A percentile compares a stretch with the other conserved stretches of the same genome.
Conservation (phyloP, 306 rosid species). For the Purshia tridentata region DNA sequence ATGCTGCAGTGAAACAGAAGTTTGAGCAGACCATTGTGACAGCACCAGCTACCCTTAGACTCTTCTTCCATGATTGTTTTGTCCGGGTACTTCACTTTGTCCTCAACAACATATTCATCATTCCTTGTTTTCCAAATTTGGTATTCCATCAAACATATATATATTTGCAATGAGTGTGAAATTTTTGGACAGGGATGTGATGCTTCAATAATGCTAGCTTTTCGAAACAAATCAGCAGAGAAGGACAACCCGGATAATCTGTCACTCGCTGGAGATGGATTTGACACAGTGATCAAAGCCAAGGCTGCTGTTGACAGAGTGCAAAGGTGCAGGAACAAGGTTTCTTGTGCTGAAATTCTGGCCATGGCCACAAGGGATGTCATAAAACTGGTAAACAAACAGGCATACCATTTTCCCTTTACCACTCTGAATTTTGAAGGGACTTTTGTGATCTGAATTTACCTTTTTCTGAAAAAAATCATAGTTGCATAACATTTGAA, state of each 20-base stretch:
- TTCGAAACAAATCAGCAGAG: slow-evolving; percentile 54
- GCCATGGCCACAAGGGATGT: slow-evolving; percentile 88
- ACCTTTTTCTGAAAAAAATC: neutral
- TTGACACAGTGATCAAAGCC: slow-evolving; percentile 85
- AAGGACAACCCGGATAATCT: slow-evolving; percentile 59
- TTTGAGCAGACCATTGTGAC: slow-evolving; percentile 61
- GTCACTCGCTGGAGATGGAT: slow-evolving; percentile 88
- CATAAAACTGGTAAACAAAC: slow-evolving; percentile 51
- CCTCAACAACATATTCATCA: neutral
- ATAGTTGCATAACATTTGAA: neutral
- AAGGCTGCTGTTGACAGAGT: slow-evolving; percentile 79
- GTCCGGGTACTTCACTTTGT: slow-evolving; percentile 43
- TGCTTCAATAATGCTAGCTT: slow-evolving; percentile 73
- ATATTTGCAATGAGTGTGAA: neutral
- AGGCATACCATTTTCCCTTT: slow-evolving; percentile 2
- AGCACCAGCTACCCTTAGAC: slow-evolving; percentile 85
- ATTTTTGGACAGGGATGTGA: slow-evolving; percentile 68
- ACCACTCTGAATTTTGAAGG: neutral
- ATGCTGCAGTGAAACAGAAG: slow-evolving; percentile 54
- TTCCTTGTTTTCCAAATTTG: neutral
- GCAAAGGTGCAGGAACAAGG: slow-evolving; percentile 61
- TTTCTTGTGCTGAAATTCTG: slow-evolving; percentile 92
- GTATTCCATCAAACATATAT: neutral
- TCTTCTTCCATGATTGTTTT: slow-evolving; percentile 90
- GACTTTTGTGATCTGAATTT: neutral